Percentiles rank a stretch among this genome's conserved stretches.
Conservation (phyloP, 805 yeast genomes). For the Sugiyamaella floridensis region DNA sequence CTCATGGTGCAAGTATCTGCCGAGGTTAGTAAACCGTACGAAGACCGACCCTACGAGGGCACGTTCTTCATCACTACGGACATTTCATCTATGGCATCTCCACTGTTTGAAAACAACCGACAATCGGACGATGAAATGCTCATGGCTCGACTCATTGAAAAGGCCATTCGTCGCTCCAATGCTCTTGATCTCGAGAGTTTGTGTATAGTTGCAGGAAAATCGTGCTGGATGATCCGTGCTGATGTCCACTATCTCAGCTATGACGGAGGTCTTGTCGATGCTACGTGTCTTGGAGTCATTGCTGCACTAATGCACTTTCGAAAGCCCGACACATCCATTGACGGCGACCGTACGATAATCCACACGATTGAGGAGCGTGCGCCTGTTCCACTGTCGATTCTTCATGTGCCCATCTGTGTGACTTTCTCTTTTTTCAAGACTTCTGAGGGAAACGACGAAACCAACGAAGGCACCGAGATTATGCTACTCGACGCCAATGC, state of each 20-base stretch:
- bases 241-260: conserved; percentile 83
- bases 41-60: conserved; percentile 93
- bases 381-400: conserved; percentile 75
- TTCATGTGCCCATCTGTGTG: conserved; percentile 86
- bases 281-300: conserved; percentile 84
- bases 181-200: conserved; percentile 86
- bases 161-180: conserved; percentile 82
- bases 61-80: conserved; percentile 77
- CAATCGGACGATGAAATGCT: conserved; percentile 75
- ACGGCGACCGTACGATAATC: conserved; percentile 42
- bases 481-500: conserved; percentile 63
- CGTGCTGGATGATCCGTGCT: conserved; percentile 87
- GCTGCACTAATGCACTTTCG: conserved; percentile 75
- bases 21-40: conserved; percentile 70
- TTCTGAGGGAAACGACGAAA: neutral
- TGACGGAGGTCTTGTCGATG: conserved; percentile 91
- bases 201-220: conserved; percentile 84
- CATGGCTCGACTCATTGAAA: conserved; percentile 78
- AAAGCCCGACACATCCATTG: conserved; percentile 74
- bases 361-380: conserved; percentile 73
- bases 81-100: conserved; percentile 82
- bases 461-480: conserved; percentile 13
- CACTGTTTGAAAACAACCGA: conserved; percentile 68
- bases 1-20: conserved; percentile 69
- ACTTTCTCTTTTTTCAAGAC: conserved; percentile 84